phyloP scores from a whole-genome alignment of 176 grass and related monocot species.

The Thinopyrum elongatum region DNA sequence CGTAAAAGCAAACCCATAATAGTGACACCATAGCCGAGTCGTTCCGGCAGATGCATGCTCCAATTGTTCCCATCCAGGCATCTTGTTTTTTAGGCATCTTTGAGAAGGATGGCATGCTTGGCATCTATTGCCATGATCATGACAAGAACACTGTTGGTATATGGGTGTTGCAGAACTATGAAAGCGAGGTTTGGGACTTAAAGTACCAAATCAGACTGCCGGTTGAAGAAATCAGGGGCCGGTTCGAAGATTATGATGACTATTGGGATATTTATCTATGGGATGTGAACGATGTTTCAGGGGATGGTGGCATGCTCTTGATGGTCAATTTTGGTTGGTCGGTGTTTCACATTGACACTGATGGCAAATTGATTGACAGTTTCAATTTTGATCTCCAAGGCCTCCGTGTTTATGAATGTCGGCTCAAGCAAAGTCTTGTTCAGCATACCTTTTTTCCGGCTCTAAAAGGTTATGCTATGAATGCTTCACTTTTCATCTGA shows the following conservation, averaged over 20 bases:
- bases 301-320: background rate
- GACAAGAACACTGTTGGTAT: background rate
- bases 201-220: background rate
- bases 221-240: background rate
- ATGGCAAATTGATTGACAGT: background rate
- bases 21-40: background rate
- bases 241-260: background rate
- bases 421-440: background rate
- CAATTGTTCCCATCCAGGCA: background rate
- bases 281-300: background rate
- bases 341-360: background rate
- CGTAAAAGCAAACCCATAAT: background rate
- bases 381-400: background rate
- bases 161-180: background rate
- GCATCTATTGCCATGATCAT: background rate
- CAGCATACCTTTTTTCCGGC: background rate
- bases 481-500: background rate
- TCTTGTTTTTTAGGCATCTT: too few relatives aligned
- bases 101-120: background rate
- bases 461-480: background rate
- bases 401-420: background rate
- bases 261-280: background rate
- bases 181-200: background rate
- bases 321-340: background rate
- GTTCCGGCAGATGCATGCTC: background rate